Evolutionary conservation across 768 basidiomycete species (phyloP), one percentile per base, ranked within the genome.

Genomic region (Tylopilus balloui): DNA sequence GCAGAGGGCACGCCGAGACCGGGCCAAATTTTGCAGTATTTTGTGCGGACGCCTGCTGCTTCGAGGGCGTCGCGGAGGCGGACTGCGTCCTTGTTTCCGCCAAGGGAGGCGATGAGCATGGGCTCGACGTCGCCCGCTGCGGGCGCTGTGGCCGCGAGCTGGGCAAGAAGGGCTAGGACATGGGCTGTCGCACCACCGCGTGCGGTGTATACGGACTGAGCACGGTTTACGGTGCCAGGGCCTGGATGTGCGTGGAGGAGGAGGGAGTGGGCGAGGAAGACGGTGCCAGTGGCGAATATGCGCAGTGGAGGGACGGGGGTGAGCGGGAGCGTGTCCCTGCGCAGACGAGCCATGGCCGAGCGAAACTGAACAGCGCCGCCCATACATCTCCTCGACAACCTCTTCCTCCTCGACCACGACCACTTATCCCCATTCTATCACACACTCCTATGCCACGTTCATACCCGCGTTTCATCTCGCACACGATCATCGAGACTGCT

Each of bases 191-290:
- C 79, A 8, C 89, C 90, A 17, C 88, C 88, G 39, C 89, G 78
- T 0, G 74, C 64, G 39, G 80, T 79, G 35, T 76, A 66, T 4
- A 91, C 86, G 3, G 84, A 79, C 57, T 88, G 83, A 0, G 89
- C 88, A 38, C 89, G 84, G 3, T 80, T 64, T 2, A 77, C 81
- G 7, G 77, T 74, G 11, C 75, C 72, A 1, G 82, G 80, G 12
- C 65, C 63, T 1, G 87, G 86, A 50, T 86, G 78, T 13, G 73
- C 63, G 19, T 80, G 79, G 4, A 92, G 58, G 32, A 73, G 72
- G 42, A 92, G 76, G 0, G 81, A 83, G 63, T 90, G 83, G 6
- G 86, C 88, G 37, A 86, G 67, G 62, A 92, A 92, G 34, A 92
- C 76, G 10, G 89, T 87, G 13, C 89, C 89, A 12, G 84, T 83